Base-by-base conservation (phyloP, 306 rosid genomes). In the Sicyos edulis region DNA sequence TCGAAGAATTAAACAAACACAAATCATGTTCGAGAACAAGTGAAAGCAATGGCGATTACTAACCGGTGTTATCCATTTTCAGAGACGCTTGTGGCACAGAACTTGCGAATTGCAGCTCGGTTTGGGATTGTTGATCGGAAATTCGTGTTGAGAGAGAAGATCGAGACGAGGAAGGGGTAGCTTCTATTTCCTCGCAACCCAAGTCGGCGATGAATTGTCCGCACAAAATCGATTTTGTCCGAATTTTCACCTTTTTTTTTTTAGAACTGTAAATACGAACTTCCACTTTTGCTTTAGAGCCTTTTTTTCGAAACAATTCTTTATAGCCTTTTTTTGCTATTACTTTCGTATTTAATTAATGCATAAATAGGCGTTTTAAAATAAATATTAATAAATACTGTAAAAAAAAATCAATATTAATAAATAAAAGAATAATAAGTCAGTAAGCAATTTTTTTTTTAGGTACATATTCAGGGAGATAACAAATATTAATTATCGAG, bases 11-110 rank as follows among this genome's bases (percentile, higher is more conserved):
- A 45, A 45, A 54, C 0, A 67, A 67, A 67, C 55, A 44, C 45
- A 47, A 11, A 45, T 47, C n/a, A 47, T 11, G 44, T 6, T 45
- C 55, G 13, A 67, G 19, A 67, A 13, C 7, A 45, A 47, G 6
- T 22, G 20, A 45, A 67, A 20, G 7, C 54, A 67, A 47, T 47
- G 55, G 72, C 7, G 0, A 67, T 20, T 21, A 67, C 72, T 67
- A 22, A 67, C 72, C 72, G 52, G 56, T 44, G 55, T 20, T 67
- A 7, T 47, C 56, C 72, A 67, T 67, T 67, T 42, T 4, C 72
- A 67, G 72, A 67, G 40, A 67, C 55, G 37, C 13, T 37, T 21
- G 72, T 6, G 56, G 12, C 12, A 21, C 4, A 22, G 56, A 21
- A 56, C 20, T 67, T 7, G n/a, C 56, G 21, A 22, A 63, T 67